Percentiles rank a stretch among this genome's conserved stretches.
These are phyloP conservation scores for Trichocladium uniseriatum DNA, from an alignment of 495 filamentous ascomycete species.

Conservation along the genomic window DNA sequence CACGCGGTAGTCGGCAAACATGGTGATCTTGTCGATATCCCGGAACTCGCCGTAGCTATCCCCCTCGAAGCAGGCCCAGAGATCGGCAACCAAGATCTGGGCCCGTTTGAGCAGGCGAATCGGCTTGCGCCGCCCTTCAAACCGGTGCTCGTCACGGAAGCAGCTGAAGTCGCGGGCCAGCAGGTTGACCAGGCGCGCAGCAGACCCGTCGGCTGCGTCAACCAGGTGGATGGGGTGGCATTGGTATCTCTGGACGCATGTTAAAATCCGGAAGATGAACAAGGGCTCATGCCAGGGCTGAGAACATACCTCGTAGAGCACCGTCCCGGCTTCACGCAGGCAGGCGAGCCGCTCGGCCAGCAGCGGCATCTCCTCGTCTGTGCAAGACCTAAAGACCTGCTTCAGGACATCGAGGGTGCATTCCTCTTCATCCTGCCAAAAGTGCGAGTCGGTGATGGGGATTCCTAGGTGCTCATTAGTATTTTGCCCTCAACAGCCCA, in stretches of 20 bases:
- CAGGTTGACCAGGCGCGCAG: slow-evolving; percentile 73
- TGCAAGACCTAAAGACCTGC: slow-evolving; percentile 78
- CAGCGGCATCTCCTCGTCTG: slow-evolving; percentile 78
- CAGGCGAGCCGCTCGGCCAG: slow-evolving; percentile 69
- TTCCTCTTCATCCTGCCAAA: slow-evolving; percentile 70
- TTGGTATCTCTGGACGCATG: slow-evolving; percentile 57
- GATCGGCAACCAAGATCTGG: slow-evolving; percentile 89
- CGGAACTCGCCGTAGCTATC: slow-evolving; percentile 70
- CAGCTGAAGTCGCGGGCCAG: slow-evolving; percentile 71
- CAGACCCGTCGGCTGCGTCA: slow-evolving; percentile 64
- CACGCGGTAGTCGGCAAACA: slow-evolving; percentile 97
- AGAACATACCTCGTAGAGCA: slow-evolving; percentile 68
- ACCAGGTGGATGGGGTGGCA: slow-evolving; percentile 69
- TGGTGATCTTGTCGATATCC: slow-evolving; percentile 91
- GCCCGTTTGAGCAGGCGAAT: slow-evolving; percentile 86
- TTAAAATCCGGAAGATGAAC: neutral
- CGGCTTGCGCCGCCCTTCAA: slow-evolving; percentile 54
- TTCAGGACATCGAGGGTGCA: slow-evolving; percentile 65
- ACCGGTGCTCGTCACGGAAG: slow-evolving; percentile 71
- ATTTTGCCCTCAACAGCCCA: neutral
- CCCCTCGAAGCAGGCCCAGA: slow-evolving; percentile 91
- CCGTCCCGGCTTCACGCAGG: slow-evolving; percentile 72
- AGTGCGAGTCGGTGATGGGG: slow-evolving; percentile 79
- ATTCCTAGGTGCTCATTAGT: slow-evolving; percentile 45
- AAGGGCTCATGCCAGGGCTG: neutral